These are phyloP conservation scores for Aspergillus piperis DNA, from an alignment of 2,329 filamentous ascomycete species.

Conservation along the genomic window DNA sequence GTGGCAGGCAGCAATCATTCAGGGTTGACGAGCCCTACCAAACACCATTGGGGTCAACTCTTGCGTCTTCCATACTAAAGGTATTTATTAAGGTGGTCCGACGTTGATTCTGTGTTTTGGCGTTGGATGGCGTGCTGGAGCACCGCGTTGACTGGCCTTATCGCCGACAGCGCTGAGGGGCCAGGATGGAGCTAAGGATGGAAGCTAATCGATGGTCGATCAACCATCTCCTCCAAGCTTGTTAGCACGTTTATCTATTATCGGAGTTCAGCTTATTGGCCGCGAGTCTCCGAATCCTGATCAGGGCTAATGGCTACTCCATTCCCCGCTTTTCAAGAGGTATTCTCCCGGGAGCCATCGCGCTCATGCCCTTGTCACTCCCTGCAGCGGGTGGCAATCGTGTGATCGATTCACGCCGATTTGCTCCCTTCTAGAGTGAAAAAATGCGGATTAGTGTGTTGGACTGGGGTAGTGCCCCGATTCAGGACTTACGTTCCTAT, in stretches of 20 bases:
- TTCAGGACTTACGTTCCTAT: not conserved
- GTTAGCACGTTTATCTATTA: not conserved
- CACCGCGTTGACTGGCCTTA: not conserved
- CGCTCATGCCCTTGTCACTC: not conserved
- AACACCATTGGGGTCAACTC: constrained; percentile 1
- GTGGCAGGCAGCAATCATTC: not conserved
- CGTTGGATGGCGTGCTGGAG: not conserved
- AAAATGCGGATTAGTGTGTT: not conserved
- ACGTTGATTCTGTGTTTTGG: not conserved
- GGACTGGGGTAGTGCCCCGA: not conserved
- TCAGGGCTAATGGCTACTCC: not conserved
- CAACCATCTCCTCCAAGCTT: not conserved
- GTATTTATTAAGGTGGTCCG: not conserved
- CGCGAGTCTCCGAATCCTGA: not conserved
- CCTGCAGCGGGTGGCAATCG: not conserved
- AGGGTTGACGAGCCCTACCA: not conserved
- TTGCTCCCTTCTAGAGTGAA: not conserved
- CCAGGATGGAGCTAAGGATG: not conserved
- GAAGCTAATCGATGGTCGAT: not conserved
- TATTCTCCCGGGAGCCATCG: not conserved
- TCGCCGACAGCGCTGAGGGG: not conserved
- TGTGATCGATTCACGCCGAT: not conserved
- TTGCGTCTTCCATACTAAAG: not conserved
- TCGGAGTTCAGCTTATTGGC: not conserved
- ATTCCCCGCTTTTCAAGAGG: not conserved